These are phyloP conservation scores for Alternaria postmessia DNA, from an alignment of 2,329 filamentous ascomycete genomes.

Conservation along the genomic window DNA sequence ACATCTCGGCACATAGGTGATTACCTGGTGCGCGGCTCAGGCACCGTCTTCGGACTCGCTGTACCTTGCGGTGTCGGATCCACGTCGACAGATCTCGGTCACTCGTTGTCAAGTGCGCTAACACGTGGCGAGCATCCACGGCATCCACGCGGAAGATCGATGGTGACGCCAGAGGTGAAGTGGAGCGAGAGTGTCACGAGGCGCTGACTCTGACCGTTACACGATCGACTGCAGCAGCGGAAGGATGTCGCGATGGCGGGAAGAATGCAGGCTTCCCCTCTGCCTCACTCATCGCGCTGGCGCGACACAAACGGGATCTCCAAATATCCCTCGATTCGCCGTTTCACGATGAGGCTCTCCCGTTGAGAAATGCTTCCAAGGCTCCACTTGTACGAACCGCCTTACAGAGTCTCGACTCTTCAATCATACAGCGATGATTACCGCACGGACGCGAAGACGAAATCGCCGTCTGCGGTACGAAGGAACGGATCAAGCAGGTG, in stretches of 20 bases:
- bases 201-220: slow-evolving; percentile 18
- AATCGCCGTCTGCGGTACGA: slow-evolving; percentile 9
- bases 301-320: slow-evolving; percentile 25
- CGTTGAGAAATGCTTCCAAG: slow-evolving; percentile 12
- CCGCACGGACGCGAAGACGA: slow-evolving; percentile 25
- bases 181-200: slow-evolving; percentile 20
- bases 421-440: slow-evolving; percentile 5
- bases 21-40: slow-evolving; percentile 8
- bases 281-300: slow-evolving; percentile 14
- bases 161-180: slow-evolving; percentile 23
- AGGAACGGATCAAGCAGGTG: slow-evolving; percentile 21
- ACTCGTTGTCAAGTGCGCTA: slow-evolving; percentile 11
- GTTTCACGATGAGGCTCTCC: slow-evolving; percentile 27
- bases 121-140: slow-evolving; percentile 23
- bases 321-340: slow-evolving; percentile 23
- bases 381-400: slow-evolving; percentile 15
- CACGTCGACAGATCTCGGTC: slow-evolving; percentile 12
- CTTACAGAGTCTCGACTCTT: slow-evolving; percentile 30
- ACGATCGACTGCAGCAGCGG: slow-evolving; percentile 15
- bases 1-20: slow-evolving; percentile 9
- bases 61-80: slow-evolving; percentile 5
- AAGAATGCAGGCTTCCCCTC: slow-evolving; percentile 17
- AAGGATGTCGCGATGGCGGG: slow-evolving; percentile 21
- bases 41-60: slow-evolving; percentile 9
- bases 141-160: slow-evolving; percentile 10